Conservation (phyloP, 495 filamentous ascomycete species). For the Penicillium crystallinum region DNA sequence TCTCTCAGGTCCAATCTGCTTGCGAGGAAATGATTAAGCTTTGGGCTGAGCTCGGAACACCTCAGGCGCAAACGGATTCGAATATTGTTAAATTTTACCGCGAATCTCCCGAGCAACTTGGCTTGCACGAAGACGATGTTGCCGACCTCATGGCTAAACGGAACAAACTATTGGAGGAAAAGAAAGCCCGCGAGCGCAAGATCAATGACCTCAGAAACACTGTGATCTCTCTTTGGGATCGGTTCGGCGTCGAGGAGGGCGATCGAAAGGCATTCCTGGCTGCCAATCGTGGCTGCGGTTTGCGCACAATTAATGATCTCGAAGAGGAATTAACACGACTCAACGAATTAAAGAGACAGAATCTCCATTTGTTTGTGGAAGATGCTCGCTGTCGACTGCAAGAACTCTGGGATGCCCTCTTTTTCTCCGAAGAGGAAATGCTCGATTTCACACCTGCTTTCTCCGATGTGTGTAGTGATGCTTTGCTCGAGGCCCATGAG, state of each 20-base stretch:
- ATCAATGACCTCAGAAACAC: constrained; percentile 67
- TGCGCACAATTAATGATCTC: constrained; percentile 87
- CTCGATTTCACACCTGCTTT: constrained; percentile 93
- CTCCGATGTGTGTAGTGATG: constrained; percentile 76
- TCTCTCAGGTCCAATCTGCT: constrained; percentile 65
- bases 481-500: constrained; percentile 84
- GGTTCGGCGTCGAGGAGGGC: constrained; percentile 71
- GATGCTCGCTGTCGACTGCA: constrained; percentile 85
- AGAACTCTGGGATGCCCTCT: constrained; percentile 90
- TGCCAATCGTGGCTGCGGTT: constrained; percentile 69
- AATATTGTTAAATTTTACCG: constrained; percentile 82
- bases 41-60: constrained; percentile 91
- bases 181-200: constrained; percentile 75
- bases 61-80: constrained; percentile 85
- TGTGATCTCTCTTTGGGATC: constrained; percentile 84
- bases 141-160: constrained; percentile 62
- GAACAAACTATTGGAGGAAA: constrained; percentile 90
- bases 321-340: constrained; percentile 82
- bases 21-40: constrained; percentile 85
- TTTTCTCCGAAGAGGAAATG: constrained; percentile 97
- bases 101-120: constrained; percentile 86
- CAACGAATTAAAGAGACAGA: constrained; percentile 90
- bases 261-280: constrained; percentile 79
- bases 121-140: constrained; percentile 82
- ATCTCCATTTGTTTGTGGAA: constrained; percentile 91